Percentiles rank a stretch among this genome's conserved stretches.
phyloP scores from a whole-genome alignment of 768 basidiomycete species.

The Phaffia tasmanica region DNA sequence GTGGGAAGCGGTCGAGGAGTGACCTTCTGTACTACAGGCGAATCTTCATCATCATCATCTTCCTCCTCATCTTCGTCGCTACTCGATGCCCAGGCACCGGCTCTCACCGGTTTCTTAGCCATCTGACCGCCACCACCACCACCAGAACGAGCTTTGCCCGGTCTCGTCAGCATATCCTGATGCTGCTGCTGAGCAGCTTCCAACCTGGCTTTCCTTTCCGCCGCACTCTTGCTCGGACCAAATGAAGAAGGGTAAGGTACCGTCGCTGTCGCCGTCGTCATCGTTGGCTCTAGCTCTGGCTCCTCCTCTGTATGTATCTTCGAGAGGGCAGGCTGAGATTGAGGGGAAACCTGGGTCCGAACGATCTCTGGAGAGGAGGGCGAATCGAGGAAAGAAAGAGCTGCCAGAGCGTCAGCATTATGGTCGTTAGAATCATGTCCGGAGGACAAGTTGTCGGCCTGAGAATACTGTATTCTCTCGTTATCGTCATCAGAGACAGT shows the following conservation, averaged over 20 bases:
- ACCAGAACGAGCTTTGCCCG: conserved; percentile 45
- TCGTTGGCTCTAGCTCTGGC: background rate
- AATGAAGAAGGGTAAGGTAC: conserved; percentile 70
- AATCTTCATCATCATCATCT: conserved; percentile 39
- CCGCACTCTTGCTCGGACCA: conserved; percentile 69
- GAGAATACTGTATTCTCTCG: too few species aligned
- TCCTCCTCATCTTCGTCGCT: conserved; percentile 74
- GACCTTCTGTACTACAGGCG: conserved; percentile 12
- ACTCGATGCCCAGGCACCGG: conserved; percentile 52
- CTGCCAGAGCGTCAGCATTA: conserved; percentile 60
- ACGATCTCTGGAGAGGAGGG: conserved; percentile 30
- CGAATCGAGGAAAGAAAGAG: conserved; percentile 56
- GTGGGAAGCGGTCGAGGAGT: conserved; percentile 4
- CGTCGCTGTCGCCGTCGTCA: background rate
- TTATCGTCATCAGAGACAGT: conserved; percentile 15
- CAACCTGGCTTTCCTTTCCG: conserved; percentile 69
- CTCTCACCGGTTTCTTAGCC: conserved; percentile 34
- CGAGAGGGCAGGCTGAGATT: conserved; percentile 24
- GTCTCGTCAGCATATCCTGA: conserved; percentile 63
- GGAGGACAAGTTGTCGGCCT: too few species aligned
- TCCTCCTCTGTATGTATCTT: conserved; percentile 14
- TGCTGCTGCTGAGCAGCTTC: conserved; percentile 75
- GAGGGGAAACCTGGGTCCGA: conserved; percentile 31
- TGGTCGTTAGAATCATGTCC: conserved; percentile 12
- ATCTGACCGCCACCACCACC: conserved; percentile 41